Evolutionary conservation across 768 basidiomycete species (phyloP).

Genomic region (Gyrodon lividus): DNA sequence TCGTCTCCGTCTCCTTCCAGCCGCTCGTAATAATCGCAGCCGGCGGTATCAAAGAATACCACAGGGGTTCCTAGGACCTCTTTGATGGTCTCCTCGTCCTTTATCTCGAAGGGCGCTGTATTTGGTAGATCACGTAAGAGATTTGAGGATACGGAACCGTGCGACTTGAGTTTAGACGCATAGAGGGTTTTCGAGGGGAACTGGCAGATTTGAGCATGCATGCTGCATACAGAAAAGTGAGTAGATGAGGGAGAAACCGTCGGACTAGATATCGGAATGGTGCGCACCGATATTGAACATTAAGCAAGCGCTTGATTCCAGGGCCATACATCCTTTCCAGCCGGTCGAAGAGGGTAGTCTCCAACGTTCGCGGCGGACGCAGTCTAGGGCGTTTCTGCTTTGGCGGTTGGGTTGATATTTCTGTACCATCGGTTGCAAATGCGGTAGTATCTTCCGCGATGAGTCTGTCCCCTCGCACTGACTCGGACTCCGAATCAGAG

Average conservation of each 20-base stretch:
- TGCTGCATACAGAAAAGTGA: constrained; percentile 43
- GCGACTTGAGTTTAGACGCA: constrained; percentile 63
- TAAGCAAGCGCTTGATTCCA: constrained; percentile 81
- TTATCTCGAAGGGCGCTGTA: constrained; percentile 35
- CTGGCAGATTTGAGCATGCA: constrained; percentile 82
- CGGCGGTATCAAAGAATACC: constrained; percentile 92
- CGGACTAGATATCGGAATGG: neutral
- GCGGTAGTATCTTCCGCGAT: constrained; percentile 18
- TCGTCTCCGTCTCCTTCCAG: constrained; percentile 79
- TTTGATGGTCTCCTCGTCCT: constrained; percentile 62
- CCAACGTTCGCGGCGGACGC: constrained; percentile 68
- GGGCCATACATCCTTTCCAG: constrained; percentile 86
- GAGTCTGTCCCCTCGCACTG: constrained; percentile 18
- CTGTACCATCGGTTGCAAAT: neutral
- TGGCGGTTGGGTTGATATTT: neutral
- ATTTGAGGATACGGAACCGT: constrained; percentile 67
- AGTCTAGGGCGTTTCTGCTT: constrained; percentile 31
- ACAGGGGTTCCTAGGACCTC: constrained; percentile 77
- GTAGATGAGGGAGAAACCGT: neutral
- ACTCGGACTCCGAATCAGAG: constrained; percentile 19
- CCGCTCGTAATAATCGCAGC: constrained; percentile 91
- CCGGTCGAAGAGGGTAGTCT: constrained; percentile 90
- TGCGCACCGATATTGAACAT: constrained; percentile 81
- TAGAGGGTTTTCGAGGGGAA: constrained; percentile 89
- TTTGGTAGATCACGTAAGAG: constrained; percentile 71